Evolutionary conservation across 179 eudicot genomes (phyloP).

Genomic region (Beta macrorhiza): DNA sequence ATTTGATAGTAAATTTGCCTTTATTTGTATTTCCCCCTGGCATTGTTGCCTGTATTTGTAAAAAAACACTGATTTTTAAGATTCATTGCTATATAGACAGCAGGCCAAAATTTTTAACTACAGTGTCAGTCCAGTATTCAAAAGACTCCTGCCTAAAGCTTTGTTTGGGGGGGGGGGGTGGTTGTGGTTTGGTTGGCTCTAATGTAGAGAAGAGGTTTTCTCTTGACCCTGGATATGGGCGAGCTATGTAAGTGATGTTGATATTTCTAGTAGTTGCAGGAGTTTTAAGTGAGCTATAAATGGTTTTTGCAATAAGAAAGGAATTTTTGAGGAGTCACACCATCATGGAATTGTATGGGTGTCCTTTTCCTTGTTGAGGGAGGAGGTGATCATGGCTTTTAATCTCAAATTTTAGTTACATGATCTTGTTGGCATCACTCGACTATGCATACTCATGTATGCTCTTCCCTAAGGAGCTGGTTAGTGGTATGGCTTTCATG

Average conservation of each 20-base stretch:
- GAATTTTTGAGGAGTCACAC: background rate
- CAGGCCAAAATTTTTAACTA: background rate
- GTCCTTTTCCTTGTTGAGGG: background rate
- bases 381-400: background rate
- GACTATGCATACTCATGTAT: too few species aligned
- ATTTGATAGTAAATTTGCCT: background rate
- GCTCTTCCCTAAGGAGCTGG: background rate
- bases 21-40: background rate
- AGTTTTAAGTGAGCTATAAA: background rate
- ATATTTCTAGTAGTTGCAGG: background rate
- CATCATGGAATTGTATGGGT: background rate
- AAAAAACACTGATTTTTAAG: background rate
- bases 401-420: background rate
- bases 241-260: background rate
- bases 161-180: background rate
- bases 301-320: background rate
- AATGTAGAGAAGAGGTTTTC: background rate
- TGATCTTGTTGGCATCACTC: background rate
- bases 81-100: background rate
- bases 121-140: background rate
- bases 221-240: background rate
- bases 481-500: background rate
- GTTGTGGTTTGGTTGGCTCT: background rate
- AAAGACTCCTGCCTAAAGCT: background rate
- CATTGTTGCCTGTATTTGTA: background rate